Base-by-base conservation (phyloP, 345 rosid species). In the Physaria fendleri region DNA sequence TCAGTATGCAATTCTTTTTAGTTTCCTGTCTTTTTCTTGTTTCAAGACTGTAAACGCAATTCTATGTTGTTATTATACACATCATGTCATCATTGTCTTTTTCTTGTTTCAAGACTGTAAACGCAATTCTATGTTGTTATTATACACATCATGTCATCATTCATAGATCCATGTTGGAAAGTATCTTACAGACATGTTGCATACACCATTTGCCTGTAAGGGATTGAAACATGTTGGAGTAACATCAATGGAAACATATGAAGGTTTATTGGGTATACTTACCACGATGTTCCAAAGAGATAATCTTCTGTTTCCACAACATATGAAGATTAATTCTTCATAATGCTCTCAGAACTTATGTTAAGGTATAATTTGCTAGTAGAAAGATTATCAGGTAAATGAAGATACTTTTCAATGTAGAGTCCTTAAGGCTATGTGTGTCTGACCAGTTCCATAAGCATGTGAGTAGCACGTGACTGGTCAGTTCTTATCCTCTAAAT, bases 401-500 rank as follows among this genome's bases (percentile, higher is more conserved):
- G 43, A 52, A 52, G 44, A 52, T 20, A 20, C 5, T 4, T 11
- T 51, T 6, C 15, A 9, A 22, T 21, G 32, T 40, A 63, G 13
- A 35, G 17, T 30, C 18, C 51, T 17, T 5, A 21, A 49, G 58
- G 9, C 48, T 38, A 3, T 38, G 7, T 47, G 56, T 4, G 24
- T 22, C 24, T 29, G 29, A 21, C 32, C 12, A 6, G 28, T 40
- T 49, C 52, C 15, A 14, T 34, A 18, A 35, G 62, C 73, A 47
- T 46, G 74, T 62, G 67, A 45, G 44, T 30, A 38, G 57, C 63
- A 69, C 63, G 57, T 69, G 68, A 54, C 38, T 20, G 48, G 4
- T 34, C 21, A 12, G 20, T 41, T 59, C 37, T 40, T 32, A 27
- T 35, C 23, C 17, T 16, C 44, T 44, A 68, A 44, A 60, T 69